Evolutionary conservation across 306 rosid genomes (phyloP).

Genomic region (Quercus ilex): DNA sequence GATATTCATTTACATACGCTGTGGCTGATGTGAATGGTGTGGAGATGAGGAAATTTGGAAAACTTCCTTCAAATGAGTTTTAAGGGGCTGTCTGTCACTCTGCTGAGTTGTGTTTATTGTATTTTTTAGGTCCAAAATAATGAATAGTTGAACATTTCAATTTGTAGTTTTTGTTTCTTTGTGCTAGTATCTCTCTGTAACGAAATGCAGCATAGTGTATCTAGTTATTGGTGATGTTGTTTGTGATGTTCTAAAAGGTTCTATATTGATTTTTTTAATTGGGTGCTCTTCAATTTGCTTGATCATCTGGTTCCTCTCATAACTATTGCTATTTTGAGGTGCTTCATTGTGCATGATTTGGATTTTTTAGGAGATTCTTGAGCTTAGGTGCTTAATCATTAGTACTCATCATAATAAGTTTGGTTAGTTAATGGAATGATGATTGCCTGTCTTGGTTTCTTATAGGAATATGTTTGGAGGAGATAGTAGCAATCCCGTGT

Average conservation of each 20-base stretch:
- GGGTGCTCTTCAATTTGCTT: neutral
- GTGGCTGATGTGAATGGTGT: too few species aligned
- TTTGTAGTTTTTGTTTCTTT: neutral
- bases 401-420: neutral
- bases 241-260: neutral
- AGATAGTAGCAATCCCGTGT: slow-evolving; percentile 13
- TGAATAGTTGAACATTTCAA: too few species aligned
- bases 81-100: too few species aligned
- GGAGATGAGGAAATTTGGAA: too few species aligned
- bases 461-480: slow-evolving; percentile 29
- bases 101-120: too few species aligned
- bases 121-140: too few species aligned
- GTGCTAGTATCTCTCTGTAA: neutral
- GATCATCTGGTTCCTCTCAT: neutral
- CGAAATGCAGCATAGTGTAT: too few species aligned
- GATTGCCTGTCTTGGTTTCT: neutral
- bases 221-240: neutral
- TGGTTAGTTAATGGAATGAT: neutral
- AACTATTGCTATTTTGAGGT: neutral
- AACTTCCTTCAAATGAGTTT: too few species aligned
- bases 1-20: neutral
- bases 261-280: neutral
- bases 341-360: neutral
- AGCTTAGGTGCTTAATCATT: neutral
- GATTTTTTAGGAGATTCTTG: neutral